Percentiles rank a stretch among this genome's conserved stretches.
phyloP scores from a whole-genome alignment of 2,329 filamentous ascomycete species.

The Pseudocercospora musae region DNA sequence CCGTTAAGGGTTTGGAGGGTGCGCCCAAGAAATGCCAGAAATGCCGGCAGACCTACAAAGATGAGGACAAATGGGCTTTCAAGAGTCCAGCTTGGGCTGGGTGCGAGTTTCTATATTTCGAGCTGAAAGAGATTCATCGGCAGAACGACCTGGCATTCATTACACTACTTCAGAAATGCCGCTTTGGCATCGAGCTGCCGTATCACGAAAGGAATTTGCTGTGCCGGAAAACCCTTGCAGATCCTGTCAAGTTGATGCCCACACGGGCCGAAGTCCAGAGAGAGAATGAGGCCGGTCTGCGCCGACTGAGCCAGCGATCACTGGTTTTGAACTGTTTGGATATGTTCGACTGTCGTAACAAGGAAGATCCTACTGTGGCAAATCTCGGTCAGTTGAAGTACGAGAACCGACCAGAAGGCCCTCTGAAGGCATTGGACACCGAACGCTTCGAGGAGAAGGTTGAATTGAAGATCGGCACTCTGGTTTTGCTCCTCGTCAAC shows the following conservation, averaged over 20 bases:
- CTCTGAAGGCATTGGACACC: conserved; percentile 23
- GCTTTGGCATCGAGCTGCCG: conserved; percentile 55
- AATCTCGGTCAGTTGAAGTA: conserved; percentile 11
- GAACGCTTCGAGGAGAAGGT: conserved; percentile 49
- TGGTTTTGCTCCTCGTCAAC: conserved; percentile 53
- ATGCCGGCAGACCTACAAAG: conserved; percentile 38
- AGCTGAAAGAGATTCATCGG: conserved; percentile 55
- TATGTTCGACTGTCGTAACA: conserved; percentile 31
- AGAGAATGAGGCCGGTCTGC: background rate
- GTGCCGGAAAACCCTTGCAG: background rate
- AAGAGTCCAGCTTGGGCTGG: conserved; percentile 53
- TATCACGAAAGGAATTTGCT: conserved; percentile 33
- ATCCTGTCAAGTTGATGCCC: conserved; percentile 1
- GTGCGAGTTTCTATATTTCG: conserved; percentile 52
- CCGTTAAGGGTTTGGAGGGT: conserved; percentile 31
- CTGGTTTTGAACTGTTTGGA: background rate
- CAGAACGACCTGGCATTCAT: conserved; percentile 55
- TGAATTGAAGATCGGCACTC: conserved; percentile 51
- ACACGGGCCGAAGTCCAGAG: background rate
- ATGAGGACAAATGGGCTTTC: conserved; percentile 59
- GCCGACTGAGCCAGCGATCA: background rate
- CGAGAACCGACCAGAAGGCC: conserved; percentile 13
- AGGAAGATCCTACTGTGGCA: conserved; percentile 15
- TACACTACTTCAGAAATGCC: conserved; percentile 13
- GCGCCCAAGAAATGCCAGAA: conserved; percentile 30